Evolutionary conservation across 2,329 filamentous ascomycete genomes (phyloP), one percentile per base, ranked within the genome.

Genomic region (Cladorrhinum sp.): DNA sequence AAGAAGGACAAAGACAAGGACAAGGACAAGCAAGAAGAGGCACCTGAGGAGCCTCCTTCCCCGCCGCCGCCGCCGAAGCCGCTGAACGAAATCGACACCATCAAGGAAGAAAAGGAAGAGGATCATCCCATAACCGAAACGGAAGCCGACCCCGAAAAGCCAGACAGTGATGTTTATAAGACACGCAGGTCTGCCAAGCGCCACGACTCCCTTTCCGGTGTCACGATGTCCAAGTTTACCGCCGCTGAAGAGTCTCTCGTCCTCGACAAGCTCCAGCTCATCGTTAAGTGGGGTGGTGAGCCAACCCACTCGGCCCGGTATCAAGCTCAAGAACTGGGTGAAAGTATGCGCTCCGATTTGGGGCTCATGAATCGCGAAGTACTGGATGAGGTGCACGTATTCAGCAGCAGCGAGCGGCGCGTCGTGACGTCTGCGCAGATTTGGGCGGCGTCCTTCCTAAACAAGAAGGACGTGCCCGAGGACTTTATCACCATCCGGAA

Each of bases 251-350:
- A 98, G 72, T 92, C 93, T 69, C 82, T 98, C 54, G 89, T 96
- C 1, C 82, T 99, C 1, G 96, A 99, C 73, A 99, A 99, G 75
- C 79, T 99, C 33, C 95, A 99, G 73, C 84, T 99, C 42, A 96
- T 99, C 68, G 95, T 99, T 75, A 99, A 99, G 73, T 99, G 95
- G 96, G 95, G 95, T 67, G 95, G 95, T 46, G 95, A 99, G 73
- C 95, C 96, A 12, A 99, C 95, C 0, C 96, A 99, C 75, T 96
- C 95, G 26, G 96, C 95, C 30, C 86, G 95, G 55, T 98, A 99
- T 72, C 95, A 99, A 75, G 88, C 95, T 1, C 92, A 96, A 69
- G 96, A 99, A 71, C 85, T 99, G 9, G 95, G 94, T 18, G 87
- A 96, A 68, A 97, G 93, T 71, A 96, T 98, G 90, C 86, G 95